These are phyloP conservation scores for Phytophthora brassicae DNA, from an alignment of 352 stramenopile species.

Conservation along the genomic window DNA sequence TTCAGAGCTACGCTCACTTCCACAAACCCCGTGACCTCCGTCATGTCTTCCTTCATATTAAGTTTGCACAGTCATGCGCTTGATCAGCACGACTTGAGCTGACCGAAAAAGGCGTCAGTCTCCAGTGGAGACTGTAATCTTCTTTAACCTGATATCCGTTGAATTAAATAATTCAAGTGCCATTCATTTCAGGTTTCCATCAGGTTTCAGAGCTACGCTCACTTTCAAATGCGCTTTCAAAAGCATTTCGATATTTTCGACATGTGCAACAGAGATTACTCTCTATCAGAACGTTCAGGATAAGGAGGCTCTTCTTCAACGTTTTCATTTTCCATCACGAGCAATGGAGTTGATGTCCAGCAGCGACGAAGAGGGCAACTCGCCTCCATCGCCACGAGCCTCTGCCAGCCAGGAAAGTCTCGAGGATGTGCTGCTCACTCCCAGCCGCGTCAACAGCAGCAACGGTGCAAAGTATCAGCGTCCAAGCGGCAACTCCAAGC, in stretches of 20 bases:
- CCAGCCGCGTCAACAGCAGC: background rate
- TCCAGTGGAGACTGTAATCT: too few species aligned
- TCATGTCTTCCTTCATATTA: too few species aligned
- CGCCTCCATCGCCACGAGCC: background rate
- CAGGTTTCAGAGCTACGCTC: too few species aligned
- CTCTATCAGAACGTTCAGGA: background rate
- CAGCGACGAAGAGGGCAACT: conserved; percentile 44
- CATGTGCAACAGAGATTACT: background rate
- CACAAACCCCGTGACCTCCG: conserved; percentile 21
- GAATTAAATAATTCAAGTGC: too few species aligned
- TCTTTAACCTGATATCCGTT: too few species aligned
- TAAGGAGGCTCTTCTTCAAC: conserved; percentile 10
- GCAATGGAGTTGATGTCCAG: conserved; percentile 64
- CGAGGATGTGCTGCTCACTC: conserved; percentile 19
- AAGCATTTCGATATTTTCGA: background rate
- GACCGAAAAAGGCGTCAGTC: too few species aligned
- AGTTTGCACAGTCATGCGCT: too few species aligned
- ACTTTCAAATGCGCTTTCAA: background rate
- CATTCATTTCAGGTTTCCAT: too few species aligned
- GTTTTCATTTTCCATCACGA: background rate
- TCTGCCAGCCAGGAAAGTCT: conserved; percentile 19
- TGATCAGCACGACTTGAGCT: too few species aligned
- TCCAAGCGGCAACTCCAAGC: conserved; percentile 32
- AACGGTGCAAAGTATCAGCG: too few species aligned
- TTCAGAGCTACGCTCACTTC: too few species aligned